Base-by-base conservation (phyloP, 257 asterid species). In the Salvia hispanica region DNA sequence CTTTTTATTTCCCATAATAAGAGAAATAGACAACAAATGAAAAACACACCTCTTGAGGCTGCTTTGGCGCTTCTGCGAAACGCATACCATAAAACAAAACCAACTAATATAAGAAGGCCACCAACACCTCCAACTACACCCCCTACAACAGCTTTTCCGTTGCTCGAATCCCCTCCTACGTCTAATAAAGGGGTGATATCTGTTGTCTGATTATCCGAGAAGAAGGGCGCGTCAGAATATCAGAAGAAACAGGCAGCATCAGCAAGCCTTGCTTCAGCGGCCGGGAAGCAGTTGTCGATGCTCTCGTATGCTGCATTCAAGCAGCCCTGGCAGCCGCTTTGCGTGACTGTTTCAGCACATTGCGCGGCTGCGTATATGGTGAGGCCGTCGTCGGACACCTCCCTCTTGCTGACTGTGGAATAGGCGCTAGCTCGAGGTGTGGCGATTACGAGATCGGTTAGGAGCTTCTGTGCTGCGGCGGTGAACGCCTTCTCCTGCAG, bases 161-260 rank as follows among this genome's bases (percentile, higher is more conserved):
- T 82, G 76, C 69, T 80, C 28, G 92, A 80, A 54, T 78, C 21
- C 69, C 84, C 95, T 16, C 77, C 74, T 11, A 9, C 5, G 37
- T 8, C 21, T 21, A 88, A 79, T 64, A 71, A 85, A 2, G 87
- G 85, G n/a, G 77, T 52, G 76, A 88, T 74, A 54, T 85, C 74
- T 5, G 63, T 59, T 5, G 90, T 87, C 82, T 70, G 84, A 67
- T 87, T 87, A 62, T 76, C 84, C 14, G 84, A 53, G 16, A 91
- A 89, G 70, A 92, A 89, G 0, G 90, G 79, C 3, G 76, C 74
- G 46, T 48, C 75, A 0, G 96, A 89, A 65, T 80, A 91, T 71
- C 98, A 76, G 58, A 87, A 58, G 14, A 87, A 91, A 52, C 95
- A 91, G 4, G 81, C 98, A 4, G 88, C 89, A 66, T 89, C 96